Evolutionary conservation across 2,329 filamentous ascomycete species (phyloP).

Genomic region (Fusarium buharicum): DNA sequence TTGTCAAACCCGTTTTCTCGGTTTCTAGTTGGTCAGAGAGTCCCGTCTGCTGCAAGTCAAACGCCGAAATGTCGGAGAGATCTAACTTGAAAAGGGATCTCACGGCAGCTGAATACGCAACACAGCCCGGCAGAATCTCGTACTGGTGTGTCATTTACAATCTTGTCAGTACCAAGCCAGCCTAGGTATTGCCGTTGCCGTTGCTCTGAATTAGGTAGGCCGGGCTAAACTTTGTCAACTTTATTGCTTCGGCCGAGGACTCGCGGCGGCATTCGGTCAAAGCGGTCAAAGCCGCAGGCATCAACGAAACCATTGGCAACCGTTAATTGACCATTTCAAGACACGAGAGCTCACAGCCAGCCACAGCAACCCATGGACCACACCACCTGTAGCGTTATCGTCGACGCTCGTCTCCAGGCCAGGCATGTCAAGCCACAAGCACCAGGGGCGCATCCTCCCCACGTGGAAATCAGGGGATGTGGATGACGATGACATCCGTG

Average conservation of each 20-base stretch:
- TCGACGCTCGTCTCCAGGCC: slow-evolving; percentile 13
- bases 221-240: slow-evolving; percentile 17
- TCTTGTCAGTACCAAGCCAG: slow-evolving; percentile 31
- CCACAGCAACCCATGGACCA: slow-evolving; percentile 20
- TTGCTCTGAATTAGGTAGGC: slow-evolving; percentile 1
- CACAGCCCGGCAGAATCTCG: slow-evolving; percentile 4
- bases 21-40: too few species aligned
- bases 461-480: slow-evolving; percentile 35
- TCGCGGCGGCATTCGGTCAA: too few species aligned
- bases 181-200: background rate
- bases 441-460: slow-evolving; percentile 25
- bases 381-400: slow-evolving; percentile 15
- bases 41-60: background rate
- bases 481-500: slow-evolving; percentile 15
- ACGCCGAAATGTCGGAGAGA: too few species aligned
- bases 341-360: slow-evolving; percentile 19
- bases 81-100: too few species aligned
- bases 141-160: slow-evolving; percentile 16
- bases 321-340: slow-evolving; percentile 9
- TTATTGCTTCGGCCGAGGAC: background rate
- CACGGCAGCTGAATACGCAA: background rate
- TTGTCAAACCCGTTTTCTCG: slow-evolving; percentile 12
- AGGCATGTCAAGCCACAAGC: slow-evolving; percentile 32
- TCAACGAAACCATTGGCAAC: slow-evolving; percentile 1
- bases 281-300: slow-evolving; percentile 28